These are phyloP conservation scores for Cyathus striatus DNA, from an alignment of 768 basidiomycete species.

Conservation along the genomic window DNA sequence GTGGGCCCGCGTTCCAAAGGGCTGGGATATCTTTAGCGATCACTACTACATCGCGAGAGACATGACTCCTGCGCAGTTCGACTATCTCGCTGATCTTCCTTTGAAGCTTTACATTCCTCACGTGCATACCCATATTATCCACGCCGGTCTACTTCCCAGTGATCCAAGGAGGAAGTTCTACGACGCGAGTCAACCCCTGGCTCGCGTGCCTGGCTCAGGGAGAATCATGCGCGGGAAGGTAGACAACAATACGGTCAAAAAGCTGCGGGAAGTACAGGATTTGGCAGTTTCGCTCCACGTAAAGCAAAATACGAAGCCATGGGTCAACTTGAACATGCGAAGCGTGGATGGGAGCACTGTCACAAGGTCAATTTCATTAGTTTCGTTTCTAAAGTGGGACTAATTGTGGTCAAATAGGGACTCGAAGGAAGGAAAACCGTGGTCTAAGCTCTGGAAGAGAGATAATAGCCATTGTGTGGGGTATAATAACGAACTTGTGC, in stretches of 20 bases:
- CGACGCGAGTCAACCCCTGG: conserved; percentile 62
- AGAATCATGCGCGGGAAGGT: neutral
- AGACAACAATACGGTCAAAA: conserved; percentile 8
- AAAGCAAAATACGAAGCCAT: conserved; percentile 75
- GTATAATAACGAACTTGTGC: conserved; percentile 20
- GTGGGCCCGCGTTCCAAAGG: conserved; percentile 48
- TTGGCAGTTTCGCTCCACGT: conserved; percentile 58
- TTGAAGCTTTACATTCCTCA: conserved; percentile 69
- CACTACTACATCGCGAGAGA: conserved; percentile 73
- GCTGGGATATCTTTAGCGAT: conserved; percentile 70
- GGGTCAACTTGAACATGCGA: conserved; percentile 73
- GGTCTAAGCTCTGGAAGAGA: conserved; percentile 72
- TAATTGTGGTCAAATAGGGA: neutral
- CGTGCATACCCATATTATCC: conserved; percentile 73
- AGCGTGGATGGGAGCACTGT: conserved; percentile 40
- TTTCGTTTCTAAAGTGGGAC: neutral
- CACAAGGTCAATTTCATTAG: conserved; percentile 29
- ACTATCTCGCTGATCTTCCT: conserved; percentile 75
- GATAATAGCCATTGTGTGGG: conserved; percentile 58
- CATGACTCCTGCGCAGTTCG: conserved; percentile 56
- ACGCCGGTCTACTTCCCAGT: conserved; percentile 76
- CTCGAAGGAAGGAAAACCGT: conserved; percentile 54
- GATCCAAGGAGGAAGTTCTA: conserved; percentile 50
- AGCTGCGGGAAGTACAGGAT: conserved; percentile 61
- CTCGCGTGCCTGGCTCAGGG: conserved; percentile 42